Percentiles rank a stretch among this genome's conserved stretches.
Conservation (phyloP, 2,329 filamentous ascomycete species). For the Calonectria leucothoes region DNA sequence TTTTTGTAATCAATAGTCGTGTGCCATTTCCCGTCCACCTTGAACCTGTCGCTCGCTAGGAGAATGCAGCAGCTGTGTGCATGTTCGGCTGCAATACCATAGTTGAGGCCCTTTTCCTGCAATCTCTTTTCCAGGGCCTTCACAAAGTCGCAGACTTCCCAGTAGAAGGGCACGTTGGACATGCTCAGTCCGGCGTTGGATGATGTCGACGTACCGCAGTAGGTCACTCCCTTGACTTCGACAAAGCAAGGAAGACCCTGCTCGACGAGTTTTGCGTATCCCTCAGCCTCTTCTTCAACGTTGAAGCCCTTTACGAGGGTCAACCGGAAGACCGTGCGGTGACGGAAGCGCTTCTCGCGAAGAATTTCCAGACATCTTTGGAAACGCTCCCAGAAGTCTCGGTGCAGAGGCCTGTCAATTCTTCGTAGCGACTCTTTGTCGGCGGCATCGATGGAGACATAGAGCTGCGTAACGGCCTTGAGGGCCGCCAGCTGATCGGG, state of each 20-base stretch:
- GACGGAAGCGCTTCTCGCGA: constrained; percentile 82
- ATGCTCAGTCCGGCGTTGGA: constrained; percentile 91
- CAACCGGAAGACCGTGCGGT: constrained; percentile 93
- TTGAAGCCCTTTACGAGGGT: constrained; percentile 99
- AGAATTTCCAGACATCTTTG: constrained; percentile 90
- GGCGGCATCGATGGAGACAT: constrained; percentile 95
- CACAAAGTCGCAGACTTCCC: constrained; percentile 88
- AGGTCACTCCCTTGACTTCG: constrained; percentile 96
- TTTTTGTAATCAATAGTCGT: constrained; percentile 90
- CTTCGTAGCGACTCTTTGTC: constrained; percentile 88
- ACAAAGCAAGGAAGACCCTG: constrained; percentile 90
- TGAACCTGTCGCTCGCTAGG: constrained; percentile 85
- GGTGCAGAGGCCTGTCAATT: constrained; percentile 92
- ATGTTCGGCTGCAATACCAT: constrained; percentile 95
- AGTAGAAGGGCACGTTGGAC: constrained; percentile 97
- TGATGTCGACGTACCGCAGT: constrained; percentile 90
- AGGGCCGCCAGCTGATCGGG: constrained; percentile 88
- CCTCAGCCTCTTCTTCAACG: constrained; percentile 89
- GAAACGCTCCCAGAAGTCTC: constrained; percentile 98
- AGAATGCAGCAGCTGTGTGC: constrained; percentile 94
- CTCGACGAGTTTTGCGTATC: constrained; percentile 90
- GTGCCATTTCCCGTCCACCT: constrained; percentile 83
- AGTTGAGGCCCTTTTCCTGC: constrained; percentile 75
- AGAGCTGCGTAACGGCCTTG: constrained; percentile 90
- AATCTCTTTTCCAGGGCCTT: constrained; percentile 78